A percentile compares a stretch with the other conserved stretches of the same genome.
Evolutionary conservation across 257 asterid species (phyloP).

Genomic region (Cinchona pubescens): DNA sequence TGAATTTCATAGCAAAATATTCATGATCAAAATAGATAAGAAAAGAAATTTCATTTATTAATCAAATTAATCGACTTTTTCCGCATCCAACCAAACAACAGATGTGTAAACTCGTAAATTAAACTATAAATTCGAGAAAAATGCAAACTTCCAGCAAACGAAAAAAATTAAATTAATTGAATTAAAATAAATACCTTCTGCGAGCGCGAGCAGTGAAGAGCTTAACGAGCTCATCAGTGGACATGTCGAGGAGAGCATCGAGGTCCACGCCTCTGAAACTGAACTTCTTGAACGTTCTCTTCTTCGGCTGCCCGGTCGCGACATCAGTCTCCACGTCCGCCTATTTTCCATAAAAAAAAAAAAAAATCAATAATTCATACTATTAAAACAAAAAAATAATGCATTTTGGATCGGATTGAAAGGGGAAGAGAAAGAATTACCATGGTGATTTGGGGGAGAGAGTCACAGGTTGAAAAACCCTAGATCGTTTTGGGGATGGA

Average conservation of each 20-base stretch:
- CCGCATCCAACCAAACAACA: not conserved
- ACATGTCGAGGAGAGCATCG: constrained; percentile 83
- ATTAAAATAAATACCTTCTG: constrained; percentile 60
- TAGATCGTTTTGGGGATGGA: not conserved
- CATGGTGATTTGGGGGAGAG: constrained; percentile 21
- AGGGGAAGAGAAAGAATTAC: not conserved
- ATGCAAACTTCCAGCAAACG: not conserved
- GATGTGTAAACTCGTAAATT: not conserved
- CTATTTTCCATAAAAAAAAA: constrained; percentile 20
- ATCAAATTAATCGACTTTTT: not conserved
- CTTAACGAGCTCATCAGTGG: constrained; percentile 83
- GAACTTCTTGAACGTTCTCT: constrained; percentile 88
- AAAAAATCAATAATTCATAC: not conserved
- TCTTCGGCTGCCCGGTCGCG: constrained; percentile 61
- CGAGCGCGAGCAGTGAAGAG: constrained; percentile 69
- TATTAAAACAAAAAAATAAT: not conserved
- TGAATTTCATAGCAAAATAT: not conserved
- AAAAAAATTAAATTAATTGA: too few relatives aligned
- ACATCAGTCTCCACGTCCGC: constrained; percentile 72
- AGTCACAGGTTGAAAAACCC: not conserved
- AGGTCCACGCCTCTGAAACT: constrained; percentile 89
- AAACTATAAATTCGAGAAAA: not conserved
- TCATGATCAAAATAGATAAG: not conserved
- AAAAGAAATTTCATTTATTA: not conserved
- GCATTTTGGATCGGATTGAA: not conserved